phyloP scores from a whole-genome alignment of 768 basidiomycete species.

The Pulveroboletus sp. region DNA sequence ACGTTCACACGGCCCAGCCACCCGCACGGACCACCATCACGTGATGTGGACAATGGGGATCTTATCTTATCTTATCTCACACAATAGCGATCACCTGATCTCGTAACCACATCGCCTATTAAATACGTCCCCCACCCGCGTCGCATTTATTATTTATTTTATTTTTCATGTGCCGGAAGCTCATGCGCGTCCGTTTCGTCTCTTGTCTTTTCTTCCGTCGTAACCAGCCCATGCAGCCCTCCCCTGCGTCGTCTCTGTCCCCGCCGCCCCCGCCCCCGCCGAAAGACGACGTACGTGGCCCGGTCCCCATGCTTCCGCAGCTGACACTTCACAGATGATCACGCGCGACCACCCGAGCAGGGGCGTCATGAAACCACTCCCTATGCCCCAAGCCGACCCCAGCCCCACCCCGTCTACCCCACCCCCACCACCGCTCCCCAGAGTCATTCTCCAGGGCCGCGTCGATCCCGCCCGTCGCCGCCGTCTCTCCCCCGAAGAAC shows the following conservation, averaged over 20 bases:
- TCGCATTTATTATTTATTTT: background rate
- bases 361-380: constrained; percentile 19
- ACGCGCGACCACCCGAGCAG: background rate
- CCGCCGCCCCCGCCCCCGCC: constrained; percentile 22
- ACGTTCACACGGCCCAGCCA: constrained; percentile 22
- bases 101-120: constrained; percentile 6
- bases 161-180: constrained; percentile 11
- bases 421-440: constrained; percentile 1
- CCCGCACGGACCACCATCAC: constrained; percentile 25
- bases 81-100: background rate
- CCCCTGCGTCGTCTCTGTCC: constrained; percentile 2
- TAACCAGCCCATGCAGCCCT: constrained; percentile 7
- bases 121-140: background rate
- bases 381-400: constrained; percentile 12
- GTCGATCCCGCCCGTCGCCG: constrained; percentile 7
- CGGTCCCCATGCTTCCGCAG: background rate
- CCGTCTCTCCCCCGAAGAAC: constrained; percentile 25
- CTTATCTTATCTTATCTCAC: constrained; percentile 21
- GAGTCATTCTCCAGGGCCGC: background rate
- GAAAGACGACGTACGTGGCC: constrained; percentile 10
- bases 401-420: constrained; percentile 2
- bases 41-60: background rate
- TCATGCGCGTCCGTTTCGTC: constrained; percentile 11
- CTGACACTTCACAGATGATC: background rate
- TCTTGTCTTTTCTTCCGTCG: constrained; percentile 14